Base-by-base conservation (phyloP, 257 asterid genomes). In the Salvia hispanica region DNA sequence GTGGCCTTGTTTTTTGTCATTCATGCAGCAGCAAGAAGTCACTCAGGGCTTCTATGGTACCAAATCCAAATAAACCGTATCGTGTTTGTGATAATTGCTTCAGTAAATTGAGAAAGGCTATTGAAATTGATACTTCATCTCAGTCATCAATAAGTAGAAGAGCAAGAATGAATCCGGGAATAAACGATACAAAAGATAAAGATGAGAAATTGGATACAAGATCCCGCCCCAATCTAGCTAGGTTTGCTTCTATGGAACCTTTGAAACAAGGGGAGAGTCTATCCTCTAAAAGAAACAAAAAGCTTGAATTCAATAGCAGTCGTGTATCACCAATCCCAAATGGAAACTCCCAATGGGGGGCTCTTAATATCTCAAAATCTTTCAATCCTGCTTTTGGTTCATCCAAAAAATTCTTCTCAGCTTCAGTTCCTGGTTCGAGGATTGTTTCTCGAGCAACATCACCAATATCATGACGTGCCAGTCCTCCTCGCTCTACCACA, bases 401-500 rank as follows among this genome's bases (percentile, higher is more conserved):
- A 5, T 92, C 98, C 70, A 92, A 92, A 71, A 92, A 92, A 46
- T 81, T 86, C 72, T 90, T 92, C 86, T 90, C 98, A 15, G 98
- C 96, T 72, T 92, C 98, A 4, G 98, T 92, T 76, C 98, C 98
- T 52, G 98, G 98, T 62, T 92, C 98, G 15, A 88, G 98, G 77
- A 92, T 92, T 76, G 98, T 88, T 80, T 92, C 98, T 73, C 87
- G 98, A 73, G 98, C 98, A 75, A 90, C 98, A 77, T 92, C 98
- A 36, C 98, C 98, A 54, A 80, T 92, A 74, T 90, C 98, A 42
- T 83, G 98, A 77, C 84, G 94, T 50, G 76, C 86, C 18, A 92
- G 97, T 78, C 98, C 98, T 76, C 97, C 96, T 78, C 98, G 98
- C 73, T 92, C 98, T 55, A 92, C 98, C 51, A 92, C 98, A 59